A percentile compares a stretch with the other conserved stretches of the same genome.
phyloP scores from a whole-genome alignment of 108 stramenopile species.

The Bacterosira constricta region DNA sequence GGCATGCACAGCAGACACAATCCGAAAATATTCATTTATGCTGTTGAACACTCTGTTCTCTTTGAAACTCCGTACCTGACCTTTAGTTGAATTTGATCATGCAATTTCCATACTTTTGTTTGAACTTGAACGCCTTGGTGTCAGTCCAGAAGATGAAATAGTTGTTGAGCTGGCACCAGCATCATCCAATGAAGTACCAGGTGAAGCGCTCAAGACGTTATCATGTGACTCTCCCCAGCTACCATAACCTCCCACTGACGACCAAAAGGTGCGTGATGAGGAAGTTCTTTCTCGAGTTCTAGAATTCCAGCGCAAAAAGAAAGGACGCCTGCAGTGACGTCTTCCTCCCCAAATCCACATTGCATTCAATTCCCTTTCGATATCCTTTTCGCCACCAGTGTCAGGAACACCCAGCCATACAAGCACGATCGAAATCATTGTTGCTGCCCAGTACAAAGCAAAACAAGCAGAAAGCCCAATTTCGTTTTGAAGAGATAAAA shows the following conservation, averaged over 20 bases:
- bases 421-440: constrained; percentile 54
- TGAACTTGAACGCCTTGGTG: neutral
- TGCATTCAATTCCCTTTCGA: constrained; percentile 42
- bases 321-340: neutral
- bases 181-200: neutral
- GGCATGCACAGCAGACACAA: too few species aligned
- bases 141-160: neutral
- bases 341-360: constrained; percentile 61
- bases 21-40: too few species aligned
- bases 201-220: neutral
- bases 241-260: neutral
- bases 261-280: neutral
- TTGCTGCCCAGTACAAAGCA: constrained; percentile 54
- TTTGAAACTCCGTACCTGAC: too few species aligned
- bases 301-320: too few species aligned
- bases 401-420: constrained; percentile 67
- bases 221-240: neutral
- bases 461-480: constrained; percentile 55
- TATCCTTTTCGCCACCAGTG: constrained; percentile 65
- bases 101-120: too few species aligned
- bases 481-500: constrained; percentile 44
- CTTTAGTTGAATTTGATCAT: too few species aligned
- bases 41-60: too few species aligned
- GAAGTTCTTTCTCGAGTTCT: neutral
- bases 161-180: neutral